Base-by-base conservation (phyloP, 345 rosid genomes). In the Carallia pectinifolia region DNA sequence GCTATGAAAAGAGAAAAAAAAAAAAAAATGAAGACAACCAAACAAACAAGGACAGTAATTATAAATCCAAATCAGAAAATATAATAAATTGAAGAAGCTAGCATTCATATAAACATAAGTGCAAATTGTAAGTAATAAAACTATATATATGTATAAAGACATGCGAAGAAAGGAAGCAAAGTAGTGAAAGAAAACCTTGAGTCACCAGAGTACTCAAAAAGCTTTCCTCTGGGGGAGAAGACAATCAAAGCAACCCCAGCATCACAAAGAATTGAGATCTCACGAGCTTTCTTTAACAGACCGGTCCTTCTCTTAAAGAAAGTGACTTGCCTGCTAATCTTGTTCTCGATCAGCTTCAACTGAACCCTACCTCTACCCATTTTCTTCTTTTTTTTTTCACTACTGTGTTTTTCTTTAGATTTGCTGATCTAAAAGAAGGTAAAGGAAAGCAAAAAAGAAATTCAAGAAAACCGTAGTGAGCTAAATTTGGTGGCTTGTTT, bases 301-400 rank as follows among this genome's bases (percentile, higher is more conserved):
- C 97, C 94, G 52, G 83, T 75, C 75, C 97, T 81, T 62, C 97
- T 79, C 86, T 91, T 91, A 1, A 96, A 91, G 79, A 91, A 91
- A 7, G 96, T 91, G 64, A 91, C 97, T 77, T 91, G 97, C 70
- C 97, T 83, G 68, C 87, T 89, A 47, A 88, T 88, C 84, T 89
- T 91, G 91, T 91, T 91, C 85, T 91, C 97, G 80, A 91, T 89
- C 93, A 87, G 83, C 88, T 78, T 89, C 74, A 92, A 62, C 81
- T 89, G 83, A 84, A 91, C 93, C 89, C 96, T 91, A 70, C 96
- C 97, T 64, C 97, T 84, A 50, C 97, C 97, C 97, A 91, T 91
- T 65, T 71, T 58, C 6, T 65, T 34, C 33, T 4, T 13, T 29
- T 55, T 0, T 53, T 30, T 34, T 67, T 39, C 4, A 6, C 15